Base-by-base conservation (phyloP, 2,329 filamentous ascomycete genomes). In the Colletotrichum filicis region DNA sequence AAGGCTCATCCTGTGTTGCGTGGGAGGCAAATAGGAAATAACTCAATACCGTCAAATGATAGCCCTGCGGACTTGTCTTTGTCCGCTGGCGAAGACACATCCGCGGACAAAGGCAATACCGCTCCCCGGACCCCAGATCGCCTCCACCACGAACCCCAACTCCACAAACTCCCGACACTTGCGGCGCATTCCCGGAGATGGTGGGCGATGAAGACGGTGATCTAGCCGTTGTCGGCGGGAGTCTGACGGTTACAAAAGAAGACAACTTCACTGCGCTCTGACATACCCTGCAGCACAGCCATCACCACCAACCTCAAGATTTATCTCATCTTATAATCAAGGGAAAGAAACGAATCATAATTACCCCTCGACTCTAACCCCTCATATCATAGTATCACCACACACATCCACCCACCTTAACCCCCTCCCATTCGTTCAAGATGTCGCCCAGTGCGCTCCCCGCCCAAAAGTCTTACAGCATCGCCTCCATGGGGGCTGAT, bases 401-500 rank as follows among this genome's bases (percentile, higher is more conserved):
- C 9, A 26, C 0, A 5, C 24, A 63, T 24, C 28, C 46, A 24
- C 5, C 30, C 30, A 24, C 32, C 8, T 16, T 16, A 35, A 12
- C n/a, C 4, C 12, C 16, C 28, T 42, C 55, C 35, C 52, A 19
- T n/a, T 22, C 24, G 32, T 16, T 22, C 60, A 66, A 19, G 3
- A 75, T 75, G 74, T 75, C 72, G 16, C 74, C 64, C 24, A 74
- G 63, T 52, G 71, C 74, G n/a, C 63, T 74, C 2, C 67, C 71
- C 26, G 52, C 61, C 22, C 69, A 65, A 19, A 83, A 81, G 66
- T 76, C 82, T 19, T 88, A 89, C 79, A 85, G 83, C 76, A 88
- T 92, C 75, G 87, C 90, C 70, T 87, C 89, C 28, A 91, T 92
- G 74, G 88, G 91, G 8, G 89, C 89, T 16, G 90, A 92, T 78